Base-by-base conservation (phyloP, 139 green algal species). In the Volvox reticuliferus region DNA sequence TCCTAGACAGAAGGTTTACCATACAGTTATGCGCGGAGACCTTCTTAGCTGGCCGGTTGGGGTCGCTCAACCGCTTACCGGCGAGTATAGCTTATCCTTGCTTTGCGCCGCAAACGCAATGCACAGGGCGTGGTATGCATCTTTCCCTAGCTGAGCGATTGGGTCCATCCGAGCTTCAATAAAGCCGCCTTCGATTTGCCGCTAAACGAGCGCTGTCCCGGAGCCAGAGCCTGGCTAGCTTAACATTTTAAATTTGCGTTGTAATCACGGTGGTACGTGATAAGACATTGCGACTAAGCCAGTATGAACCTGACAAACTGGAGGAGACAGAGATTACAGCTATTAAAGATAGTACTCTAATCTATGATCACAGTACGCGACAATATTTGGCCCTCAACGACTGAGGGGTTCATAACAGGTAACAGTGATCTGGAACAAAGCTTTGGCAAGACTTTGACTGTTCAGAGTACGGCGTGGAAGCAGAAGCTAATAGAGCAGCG, bases 71-170 rank as follows among this genome's bases (percentile, higher is more conserved):
- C 82, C 35, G 67, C 86, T 83, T 77, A 90, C 86, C 86, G 86
- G 71, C 44, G 73, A 73, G 36, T 83, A 90, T 21, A 90, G 86
- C 73, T 83, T 90, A 55, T 90, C 86, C 21, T 90, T 83, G 30
- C 75, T 12, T 33, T 90, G 71, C 6, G 86, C 86, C 30, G 86
- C 86, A 76, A 90, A 83, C 5, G 86, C 86, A 19, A 90, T 32
- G 73, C 86, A 90, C 12, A 90, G 30, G 12, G 86, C 86, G 30
- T 84, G 50, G 30, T 90, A 90, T 6, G 86, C 86, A 63, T 35
- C 21, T 18, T 33, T 73, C 12, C 86, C 86, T 26, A 90, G 86
- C 50, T 90, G 50, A 0, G 86, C n/a, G 6, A 90, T 55, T 2
- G 86, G 86, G 86, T 90, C 86, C 86, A 90, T 90, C 30, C 61